phyloP scores from a whole-genome alignment of 768 basidiomycete species.

The Panellus pusillus region DNA sequence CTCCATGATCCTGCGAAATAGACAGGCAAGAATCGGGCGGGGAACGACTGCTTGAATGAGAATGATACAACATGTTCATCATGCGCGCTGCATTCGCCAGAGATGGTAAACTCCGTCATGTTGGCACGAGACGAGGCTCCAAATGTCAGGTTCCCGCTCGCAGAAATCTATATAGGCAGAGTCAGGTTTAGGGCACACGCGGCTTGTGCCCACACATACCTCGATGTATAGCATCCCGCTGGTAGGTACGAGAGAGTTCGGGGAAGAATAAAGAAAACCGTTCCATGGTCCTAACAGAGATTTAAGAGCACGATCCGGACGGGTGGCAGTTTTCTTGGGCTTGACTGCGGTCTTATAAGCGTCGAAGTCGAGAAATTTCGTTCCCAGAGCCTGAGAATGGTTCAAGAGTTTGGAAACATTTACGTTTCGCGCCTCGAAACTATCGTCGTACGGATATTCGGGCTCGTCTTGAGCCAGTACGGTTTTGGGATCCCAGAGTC shows the following conservation, averaged over 20 bases:
- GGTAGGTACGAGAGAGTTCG: constrained; percentile 9
- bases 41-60: constrained; percentile 19
- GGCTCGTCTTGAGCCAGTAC: constrained; percentile 18
- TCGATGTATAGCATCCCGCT: constrained; percentile 22
- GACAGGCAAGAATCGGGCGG: constrained; percentile 14
- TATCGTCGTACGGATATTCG: constrained; percentile 22
- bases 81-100: constrained; percentile 15
- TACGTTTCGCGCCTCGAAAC: constrained; percentile 10
- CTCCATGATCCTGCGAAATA: constrained; percentile 18
- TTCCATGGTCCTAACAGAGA: constrained; percentile 18
- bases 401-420: constrained; percentile 19
- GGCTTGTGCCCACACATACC: background rate
- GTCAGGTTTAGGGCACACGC: no score
- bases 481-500: constrained; percentile 18
- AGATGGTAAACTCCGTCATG: constrained; percentile 19
- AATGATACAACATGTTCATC: constrained; percentile 11
- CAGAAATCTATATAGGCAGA: constrained; percentile 6
- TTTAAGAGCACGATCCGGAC: constrained; percentile 14
- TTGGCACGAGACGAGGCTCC: constrained; percentile 17
- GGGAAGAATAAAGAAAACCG: constrained; percentile 17
- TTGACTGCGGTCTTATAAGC: constrained; percentile 11
- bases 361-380: constrained; percentile 16
- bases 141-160: constrained; percentile 10
- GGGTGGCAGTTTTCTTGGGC: constrained; percentile 6
- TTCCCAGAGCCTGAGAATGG: constrained; percentile 16